Base-by-base conservation (phyloP, 305 asterid species). In the Andrographis paniculata region DNA sequence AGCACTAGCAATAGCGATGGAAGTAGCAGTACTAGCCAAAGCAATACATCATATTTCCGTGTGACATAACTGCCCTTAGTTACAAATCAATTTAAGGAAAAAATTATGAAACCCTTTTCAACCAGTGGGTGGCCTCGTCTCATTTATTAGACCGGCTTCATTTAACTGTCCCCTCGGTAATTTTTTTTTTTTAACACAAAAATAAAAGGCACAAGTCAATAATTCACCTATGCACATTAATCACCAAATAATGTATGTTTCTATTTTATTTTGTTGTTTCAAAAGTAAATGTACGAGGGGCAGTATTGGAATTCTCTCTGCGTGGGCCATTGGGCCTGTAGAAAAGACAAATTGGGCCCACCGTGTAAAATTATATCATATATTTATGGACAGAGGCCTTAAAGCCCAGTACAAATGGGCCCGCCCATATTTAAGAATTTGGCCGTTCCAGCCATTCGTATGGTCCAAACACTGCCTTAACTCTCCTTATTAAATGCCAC, bases 381-480 rank as follows among this genome's bases (percentile, higher is more conserved):
- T 33, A 13, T 37, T 37, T 37, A 37, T 62, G 60, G 69, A 69
- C 75, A 64, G 53, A 66, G 43, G 14, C 28, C 18, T 22, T 52
- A 48, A 19, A 37, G 11, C 33, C n/a, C 36, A 7, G 31, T 57
- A 27, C 56, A 45, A 46, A 48, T 75, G 79, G 78, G 63, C 62
- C 62, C 62, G 13, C 45, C 28, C 45, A 40, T 50, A 55, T 66
- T 68, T 52, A 73, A 62, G 67, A 20, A 14, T 17, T 47, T 54
- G 61, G 62, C 62, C 64, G 30, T 35, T 20, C 10, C 60, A 30
- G 48, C 61, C 56, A 53, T 55, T 52, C 44, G 41, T 48, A 59
- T 76, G 82, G 85, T 76, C 91, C 85, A 3, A 73, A 55, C 69
- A 42, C 12, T 27, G 56, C 35, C 59, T 62, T 59, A 68, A 67